Conservation (phyloP, 768 basidiomycete genomes). For the Russula brevipes region DNA sequence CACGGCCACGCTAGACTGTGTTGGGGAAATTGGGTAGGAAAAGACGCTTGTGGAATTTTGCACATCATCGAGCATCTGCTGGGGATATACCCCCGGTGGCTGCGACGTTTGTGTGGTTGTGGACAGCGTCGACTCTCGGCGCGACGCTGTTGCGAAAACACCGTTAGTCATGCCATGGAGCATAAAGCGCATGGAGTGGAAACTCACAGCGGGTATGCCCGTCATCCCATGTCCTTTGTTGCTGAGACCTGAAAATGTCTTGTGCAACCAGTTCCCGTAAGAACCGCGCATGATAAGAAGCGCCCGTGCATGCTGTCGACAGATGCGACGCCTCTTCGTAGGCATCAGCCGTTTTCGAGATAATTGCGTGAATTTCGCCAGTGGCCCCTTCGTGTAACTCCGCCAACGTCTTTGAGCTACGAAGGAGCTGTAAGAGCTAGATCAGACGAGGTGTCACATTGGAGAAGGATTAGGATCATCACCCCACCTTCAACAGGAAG, state of each 20-base stretch:
- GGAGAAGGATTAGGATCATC: conserved; percentile 15
- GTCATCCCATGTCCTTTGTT: conserved; percentile 19
- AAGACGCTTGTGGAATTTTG: conserved; percentile 7
- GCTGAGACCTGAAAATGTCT: conserved; percentile 50
- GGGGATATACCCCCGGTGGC: conserved; percentile 15
- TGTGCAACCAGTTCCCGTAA: conserved; percentile 61
- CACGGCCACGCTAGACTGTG: neutral
- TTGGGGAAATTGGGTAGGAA: conserved; percentile 10
- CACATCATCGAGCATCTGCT: conserved; percentile 12
- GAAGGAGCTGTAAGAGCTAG: conserved; percentile 50
- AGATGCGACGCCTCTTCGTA: conserved; percentile 67
- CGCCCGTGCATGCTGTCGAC: conserved; percentile 56
- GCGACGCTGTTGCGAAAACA: conserved; percentile 3
- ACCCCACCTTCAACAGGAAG: conserved; percentile 64
- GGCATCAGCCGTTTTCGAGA: conserved; percentile 68
- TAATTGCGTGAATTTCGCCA: conserved; percentile 59
- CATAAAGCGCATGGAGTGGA: neutral
- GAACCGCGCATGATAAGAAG: conserved; percentile 78
- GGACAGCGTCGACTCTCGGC: conserved; percentile 16
- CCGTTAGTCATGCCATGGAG: neutral
- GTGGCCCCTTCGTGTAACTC: conserved; percentile 57
- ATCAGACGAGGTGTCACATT: conserved; percentile 6
- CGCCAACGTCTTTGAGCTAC: conserved; percentile 52
- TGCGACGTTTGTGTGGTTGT: conserved; percentile 6
- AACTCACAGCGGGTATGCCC: conserved; percentile 9